These are phyloP conservation scores for Cystoderma amianthinum DNA, from an alignment of 768 basidiomycete species.

Conservation along the genomic window DNA sequence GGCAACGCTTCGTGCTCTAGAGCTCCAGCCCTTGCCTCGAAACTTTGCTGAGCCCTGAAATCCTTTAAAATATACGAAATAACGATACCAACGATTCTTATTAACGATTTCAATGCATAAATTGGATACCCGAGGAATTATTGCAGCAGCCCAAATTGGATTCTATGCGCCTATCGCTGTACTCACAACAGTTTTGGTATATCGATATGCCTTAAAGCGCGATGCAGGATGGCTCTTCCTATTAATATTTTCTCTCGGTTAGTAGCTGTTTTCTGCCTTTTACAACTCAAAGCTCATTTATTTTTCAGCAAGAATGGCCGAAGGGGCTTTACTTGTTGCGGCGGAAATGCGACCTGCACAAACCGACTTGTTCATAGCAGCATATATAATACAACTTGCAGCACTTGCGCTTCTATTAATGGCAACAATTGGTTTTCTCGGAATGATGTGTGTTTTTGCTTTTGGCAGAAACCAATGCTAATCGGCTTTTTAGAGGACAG, in stretches of 20 bases:
- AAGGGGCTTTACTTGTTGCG: slow-evolving; percentile 50
- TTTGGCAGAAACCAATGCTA: slow-evolving; percentile 12
- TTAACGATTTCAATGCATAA: slow-evolving; percentile 32
- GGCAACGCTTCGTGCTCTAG: too few relatives aligned
- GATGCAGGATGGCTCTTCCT: slow-evolving; percentile 67
- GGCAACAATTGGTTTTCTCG: slow-evolving; percentile 40
- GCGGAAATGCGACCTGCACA: slow-evolving; percentile 36
- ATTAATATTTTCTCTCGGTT: slow-evolving; percentile 52
- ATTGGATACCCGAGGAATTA: slow-evolving; percentile 37
- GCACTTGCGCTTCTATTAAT: slow-evolving; percentile 33
- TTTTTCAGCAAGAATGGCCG: slow-evolving; percentile 46
- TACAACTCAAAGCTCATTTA: neutral
- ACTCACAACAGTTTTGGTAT: slow-evolving; percentile 35
- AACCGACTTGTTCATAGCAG: slow-evolving; percentile 40
- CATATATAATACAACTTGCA: slow-evolving; percentile 42
- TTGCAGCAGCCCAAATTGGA: slow-evolving; percentile 52
- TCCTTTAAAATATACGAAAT: too few relatives aligned
- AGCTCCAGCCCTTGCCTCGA: too few relatives aligned
- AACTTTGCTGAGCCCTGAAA: slow-evolving; percentile 9
- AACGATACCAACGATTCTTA: too few relatives aligned
- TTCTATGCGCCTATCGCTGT: slow-evolving; percentile 52
- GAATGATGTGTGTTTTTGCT: slow-evolving; percentile 32
- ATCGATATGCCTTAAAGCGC: slow-evolving; percentile 49
- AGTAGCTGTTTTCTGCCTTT: slow-evolving; percentile 14
- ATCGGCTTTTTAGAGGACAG: slow-evolving; percentile 30